A percentile compares a stretch with the other conserved stretches of the same genome.
Conservation (phyloP, 2,329 filamentous ascomycete species). For the Plenodomus lindquistii region DNA sequence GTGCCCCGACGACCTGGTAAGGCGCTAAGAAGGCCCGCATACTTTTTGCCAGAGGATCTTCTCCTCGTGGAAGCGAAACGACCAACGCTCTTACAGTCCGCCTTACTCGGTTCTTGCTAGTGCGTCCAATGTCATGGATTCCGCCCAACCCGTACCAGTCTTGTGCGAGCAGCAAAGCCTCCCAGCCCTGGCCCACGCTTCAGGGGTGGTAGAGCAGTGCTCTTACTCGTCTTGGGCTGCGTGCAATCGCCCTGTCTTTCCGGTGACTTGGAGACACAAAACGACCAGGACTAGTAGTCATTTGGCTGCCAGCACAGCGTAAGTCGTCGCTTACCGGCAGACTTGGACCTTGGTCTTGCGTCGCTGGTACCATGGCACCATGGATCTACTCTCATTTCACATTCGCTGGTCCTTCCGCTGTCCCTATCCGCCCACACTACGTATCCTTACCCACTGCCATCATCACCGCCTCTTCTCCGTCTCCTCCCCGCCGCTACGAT, state of each 20-base stretch:
- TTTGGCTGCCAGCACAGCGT: constrained; percentile 35
- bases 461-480: constrained; percentile 45
- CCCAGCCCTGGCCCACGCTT: constrained; percentile 39
- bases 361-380: constrained; percentile 29
- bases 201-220: constrained; percentile 30
- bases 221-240: constrained; percentile 21
- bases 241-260: constrained; percentile 25
- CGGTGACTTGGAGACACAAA: constrained; percentile 36
- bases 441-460: constrained; percentile 43
- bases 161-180: constrained; percentile 32
- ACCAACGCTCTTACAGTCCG: constrained; percentile 40
- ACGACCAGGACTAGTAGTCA: constrained; percentile 23
- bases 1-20: constrained; percentile 29
- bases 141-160: constrained; percentile 36
- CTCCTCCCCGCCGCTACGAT: constrained; percentile 43
- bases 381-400: constrained; percentile 34
- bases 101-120: constrained; percentile 39
- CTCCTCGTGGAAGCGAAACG: constrained; percentile 35
- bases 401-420: constrained; percentile 42
- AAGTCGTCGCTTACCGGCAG: constrained; percentile 32
- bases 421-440: constrained; percentile 42
- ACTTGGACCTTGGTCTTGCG: constrained; percentile 22
- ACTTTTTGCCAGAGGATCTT: constrained; percentile 37
- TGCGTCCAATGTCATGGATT: constrained; percentile 40
- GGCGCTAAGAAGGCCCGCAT: constrained; percentile 28